These are phyloP conservation scores for Fomitopsis pulvina DNA, from an alignment of 768 basidiomycete species.

Conservation along the genomic window DNA sequence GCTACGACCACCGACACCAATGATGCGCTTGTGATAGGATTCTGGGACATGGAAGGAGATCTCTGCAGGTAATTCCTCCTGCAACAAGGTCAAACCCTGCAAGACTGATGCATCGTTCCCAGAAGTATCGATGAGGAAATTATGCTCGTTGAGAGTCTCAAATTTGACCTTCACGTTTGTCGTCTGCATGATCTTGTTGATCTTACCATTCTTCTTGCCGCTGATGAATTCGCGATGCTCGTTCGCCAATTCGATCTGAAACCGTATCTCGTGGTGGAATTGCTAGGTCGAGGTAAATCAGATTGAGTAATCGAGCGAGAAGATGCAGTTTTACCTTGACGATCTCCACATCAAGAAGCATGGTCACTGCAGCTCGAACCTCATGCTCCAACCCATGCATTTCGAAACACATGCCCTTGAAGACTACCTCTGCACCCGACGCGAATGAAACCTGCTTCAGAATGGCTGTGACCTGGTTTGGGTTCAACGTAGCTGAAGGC, in stretches of 20 bases:
- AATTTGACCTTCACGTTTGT: slow-evolving; percentile 98
- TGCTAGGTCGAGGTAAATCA: slow-evolving; percentile 36
- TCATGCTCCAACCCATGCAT: slow-evolving; percentile 92
- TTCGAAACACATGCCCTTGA: slow-evolving; percentile 97
- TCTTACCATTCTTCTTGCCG: slow-evolving; percentile 99
- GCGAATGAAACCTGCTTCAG: slow-evolving; percentile 82
- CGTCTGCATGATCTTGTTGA: slow-evolving; percentile 99
- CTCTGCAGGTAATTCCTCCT: slow-evolving; percentile 97
- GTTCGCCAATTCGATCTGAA: slow-evolving; percentile 95
- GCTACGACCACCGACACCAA: slow-evolving; percentile 95
- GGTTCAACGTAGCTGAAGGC: slow-evolving; percentile 75
- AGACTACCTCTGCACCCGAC: slow-evolving; percentile 91
- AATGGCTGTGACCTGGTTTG: slow-evolving; percentile 75
- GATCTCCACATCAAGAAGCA: slow-evolving; percentile 87
- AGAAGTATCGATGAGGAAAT: slow-evolving; percentile 89
- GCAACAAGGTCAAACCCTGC: slow-evolving; percentile 81
- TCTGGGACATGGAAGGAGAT: slow-evolving; percentile 99
- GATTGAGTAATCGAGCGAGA: not conserved
- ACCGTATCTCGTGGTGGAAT: slow-evolving; percentile 96
- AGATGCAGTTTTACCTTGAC: slow-evolving; percentile 60
- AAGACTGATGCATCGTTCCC: slow-evolving; percentile 81
- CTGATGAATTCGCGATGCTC: slow-evolving; percentile 98
- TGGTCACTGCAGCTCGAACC: slow-evolving; percentile 76
- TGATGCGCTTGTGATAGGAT: slow-evolving; percentile 97
- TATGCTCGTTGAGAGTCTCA: slow-evolving; percentile 95